These are phyloP conservation scores for Globisporangium cystogenes DNA, from an alignment of 352 stramenopile species.

Conservation along the genomic window DNA sequence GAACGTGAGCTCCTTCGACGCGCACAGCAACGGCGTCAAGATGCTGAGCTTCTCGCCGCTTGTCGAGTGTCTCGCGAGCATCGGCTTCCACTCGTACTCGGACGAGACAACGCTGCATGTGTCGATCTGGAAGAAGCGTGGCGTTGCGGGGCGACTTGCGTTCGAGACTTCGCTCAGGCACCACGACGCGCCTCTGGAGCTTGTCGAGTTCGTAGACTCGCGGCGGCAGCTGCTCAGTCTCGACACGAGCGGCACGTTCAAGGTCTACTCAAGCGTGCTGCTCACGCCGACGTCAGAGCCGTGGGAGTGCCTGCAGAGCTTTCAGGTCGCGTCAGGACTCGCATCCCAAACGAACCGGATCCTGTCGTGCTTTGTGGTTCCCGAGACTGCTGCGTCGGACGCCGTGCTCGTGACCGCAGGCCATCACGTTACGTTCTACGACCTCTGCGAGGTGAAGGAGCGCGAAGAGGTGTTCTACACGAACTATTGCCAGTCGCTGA, in stretches of 20 bases:
- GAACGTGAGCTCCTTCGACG: constrained; percentile 45
- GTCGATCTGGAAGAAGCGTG: constrained; percentile 38
- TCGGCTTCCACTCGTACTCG: constrained; percentile 51
- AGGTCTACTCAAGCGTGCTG: constrained; percentile 44
- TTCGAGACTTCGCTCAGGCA: constrained; percentile 30
- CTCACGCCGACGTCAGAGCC: constrained; percentile 34
- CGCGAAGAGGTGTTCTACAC: constrained; percentile 63
- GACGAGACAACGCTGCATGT: constrained; percentile 65
- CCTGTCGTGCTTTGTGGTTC: constrained; percentile 23
- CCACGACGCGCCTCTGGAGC: constrained; percentile 31
- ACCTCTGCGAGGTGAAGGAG: constrained; percentile 48
- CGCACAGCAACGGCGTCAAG: constrained; percentile 52
- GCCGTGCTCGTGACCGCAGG: constrained; percentile 46
- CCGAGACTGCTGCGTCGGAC: constrained; percentile 40
- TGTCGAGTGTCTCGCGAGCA: constrained; percentile 48
- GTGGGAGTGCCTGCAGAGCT: constrained; percentile 46
- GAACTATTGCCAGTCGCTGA: constrained; percentile 46
- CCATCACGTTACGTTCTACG: constrained; percentile 40
- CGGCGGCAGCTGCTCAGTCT: constrained; percentile 53
- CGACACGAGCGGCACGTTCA: constrained; percentile 36
- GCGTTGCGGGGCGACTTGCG: constrained; percentile 18
- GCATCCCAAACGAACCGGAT: constrained; percentile 2
- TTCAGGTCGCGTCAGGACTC: constrained; percentile 15
- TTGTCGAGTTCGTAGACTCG: constrained; percentile 47
- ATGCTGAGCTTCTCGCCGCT: constrained; percentile 38